Base-by-base conservation (phyloP, 768 basidiomycete species). In the Fomitopsis pulvina region DNA sequence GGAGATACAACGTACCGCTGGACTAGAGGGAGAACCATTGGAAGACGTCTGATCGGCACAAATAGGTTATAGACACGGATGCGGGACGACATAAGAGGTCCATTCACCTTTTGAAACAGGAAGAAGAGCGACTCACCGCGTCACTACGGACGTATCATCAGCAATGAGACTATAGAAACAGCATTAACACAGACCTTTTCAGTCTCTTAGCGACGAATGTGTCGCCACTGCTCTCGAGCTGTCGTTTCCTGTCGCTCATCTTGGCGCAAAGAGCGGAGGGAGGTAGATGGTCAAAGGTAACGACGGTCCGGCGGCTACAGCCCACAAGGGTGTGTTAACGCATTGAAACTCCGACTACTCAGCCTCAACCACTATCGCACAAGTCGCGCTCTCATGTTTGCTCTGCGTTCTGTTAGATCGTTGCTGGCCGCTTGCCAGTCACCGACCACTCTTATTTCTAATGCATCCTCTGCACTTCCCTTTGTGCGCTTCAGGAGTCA, bases 241-340 rank as follows among this genome's bases (percentile, higher is more conserved):
- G 67, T 45, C 85, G 72, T 63, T 86, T 86, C 61, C 68, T 78
- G 71, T 84, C 83, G 68, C 71, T 83, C 85, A 85, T 86, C 59
- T 55, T 59, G 54, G 14, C 21, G 30, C 20, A 27, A 44, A 26
- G 8, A 41, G 11, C 5, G 26, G 28, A 18, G 28, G 5, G 40
- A 28, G 20, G 41, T 21, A 21, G 16, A 18, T 7, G 18, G 20
- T 18, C 16, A 7, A 32, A 32, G 30, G 30, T 8, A 32, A 37
- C 34, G 34, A 16, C 6, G 4, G 34, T 14, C 14, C 18, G 41
- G 25, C 22, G 26, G 43, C n/a, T 10, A 24, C 26, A 44, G n/a
- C 18, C 39, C 20, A 41, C 39, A 10, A 21, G n/a, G n/a, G n/a
- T n/a, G n/a, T n/a, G n/a, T n/a, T n/a, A n/a, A n/a, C n/a, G n/a